Base-by-base conservation (phyloP, 768 basidiomycete genomes). In the Lactarius sanguifluus region DNA sequence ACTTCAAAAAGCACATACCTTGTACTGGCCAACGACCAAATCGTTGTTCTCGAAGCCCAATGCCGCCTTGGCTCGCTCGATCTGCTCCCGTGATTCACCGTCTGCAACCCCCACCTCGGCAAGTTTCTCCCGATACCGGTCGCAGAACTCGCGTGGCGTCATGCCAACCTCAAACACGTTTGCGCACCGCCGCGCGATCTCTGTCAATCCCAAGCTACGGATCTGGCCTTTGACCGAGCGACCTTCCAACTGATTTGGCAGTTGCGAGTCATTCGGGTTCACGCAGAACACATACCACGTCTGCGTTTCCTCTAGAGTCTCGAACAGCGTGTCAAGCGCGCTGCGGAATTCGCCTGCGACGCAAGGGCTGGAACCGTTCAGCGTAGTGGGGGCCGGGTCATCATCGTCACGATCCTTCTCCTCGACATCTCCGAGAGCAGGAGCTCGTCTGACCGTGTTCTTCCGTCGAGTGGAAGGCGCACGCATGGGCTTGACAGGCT, bases 241-340 rank as follows among this genome's bases (percentile, higher is more conserved):
- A 13, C 92, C 91, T 79, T 98, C 96, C 61, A 98, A 80, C 75
- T 98, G 96, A 74, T 94, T 93, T 45, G 96, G 94, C 23, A 98
- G 78, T 73, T 96, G 96, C 30, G 93, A 89, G 78, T 98, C 95
- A 74, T 98, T 99, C 5, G 96, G 94, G 75, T 91, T 94, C 71
- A 98, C 77, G 73, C 94, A 97, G 77, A 96, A 93, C 20, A 97
- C 83, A 71, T 88, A 90, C 95, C 95, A 98, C 2, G 86, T 79
- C 77, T 95, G 91, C 18, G 93, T 91, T 71, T 97, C 96, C 62
- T 90, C 88, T 30, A 98, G 80, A 1, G 94, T 94, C 69, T 90
- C 86, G 70, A 98, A 91, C 18, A 97, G 82, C 0, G 88, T 90
- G 72, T 95, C 90, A 59, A 97, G 78, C 5, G 95, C 92, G 0